These are phyloP conservation scores for Protomyces inundatus DNA, from an alignment of 1,139 yeast species.

Conservation along the genomic window DNA sequence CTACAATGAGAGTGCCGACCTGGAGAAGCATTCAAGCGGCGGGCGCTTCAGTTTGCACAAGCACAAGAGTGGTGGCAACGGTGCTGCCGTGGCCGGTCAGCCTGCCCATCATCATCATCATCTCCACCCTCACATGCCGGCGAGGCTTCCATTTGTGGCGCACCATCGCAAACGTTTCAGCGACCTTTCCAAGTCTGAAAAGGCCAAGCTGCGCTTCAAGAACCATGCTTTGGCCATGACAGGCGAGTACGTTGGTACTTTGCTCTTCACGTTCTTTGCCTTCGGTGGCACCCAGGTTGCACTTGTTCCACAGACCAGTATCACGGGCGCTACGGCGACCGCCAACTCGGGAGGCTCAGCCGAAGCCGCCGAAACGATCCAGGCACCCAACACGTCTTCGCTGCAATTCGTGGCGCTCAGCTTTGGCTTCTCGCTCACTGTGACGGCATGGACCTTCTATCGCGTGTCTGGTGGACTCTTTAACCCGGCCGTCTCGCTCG, in stretches of 20 bases:
- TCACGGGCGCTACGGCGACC: conserved; percentile 13
- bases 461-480: conserved; percentile 85
- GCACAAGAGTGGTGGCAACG: neutral
- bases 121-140: neutral
- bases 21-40: neutral
- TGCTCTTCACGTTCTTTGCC: conserved; percentile 76
- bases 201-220: conserved; percentile 9
- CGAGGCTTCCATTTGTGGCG: neutral
- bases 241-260: conserved; percentile 82
- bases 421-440: conserved; percentile 81
- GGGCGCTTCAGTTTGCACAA: neutral
- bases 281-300: conserved; percentile 58
- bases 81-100: neutral
- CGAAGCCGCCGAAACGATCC: conserved; percentile 3
- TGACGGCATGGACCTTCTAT: conserved; percentile 66
- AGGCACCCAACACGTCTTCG: conserved; percentile 51
- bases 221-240: conserved; percentile 43
- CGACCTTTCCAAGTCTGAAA: neutral
- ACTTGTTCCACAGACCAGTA: conserved; percentile 8
- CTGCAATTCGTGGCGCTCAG: conserved; percentile 78
- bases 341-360: conserved; percentile 48
- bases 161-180: neutral
- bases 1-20: neutral
- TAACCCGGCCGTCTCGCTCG: conserved; percentile 81
- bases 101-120: neutral